phyloP scores from a whole-genome alignment of 805 yeast species.

The Cyberlindnera sargentensis region DNA sequence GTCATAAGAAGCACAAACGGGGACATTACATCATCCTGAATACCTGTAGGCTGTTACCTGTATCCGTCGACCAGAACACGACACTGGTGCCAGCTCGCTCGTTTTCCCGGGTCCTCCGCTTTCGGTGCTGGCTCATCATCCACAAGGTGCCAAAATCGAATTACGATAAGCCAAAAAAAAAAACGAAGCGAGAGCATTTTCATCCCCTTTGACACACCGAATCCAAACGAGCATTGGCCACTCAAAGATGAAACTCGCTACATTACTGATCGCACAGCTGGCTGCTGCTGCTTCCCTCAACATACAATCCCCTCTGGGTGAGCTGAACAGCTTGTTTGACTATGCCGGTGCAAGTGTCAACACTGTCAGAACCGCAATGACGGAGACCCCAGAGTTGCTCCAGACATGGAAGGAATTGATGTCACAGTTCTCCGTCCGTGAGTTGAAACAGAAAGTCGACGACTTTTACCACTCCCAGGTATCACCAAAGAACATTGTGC shows the following conservation, averaged over 20 bases:
- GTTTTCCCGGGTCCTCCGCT: no score
- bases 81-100: no score
- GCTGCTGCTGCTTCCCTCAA: constrained; percentile 11
- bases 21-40: no score
- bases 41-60: no score
- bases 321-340: constrained; percentile 3
- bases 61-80: no score
- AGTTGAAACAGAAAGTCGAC: constrained; percentile 8
- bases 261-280: constrained; percentile 2
- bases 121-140: no score
- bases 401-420: constrained; percentile 25
- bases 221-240: no score
- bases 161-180: not conserved
- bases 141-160: no score
- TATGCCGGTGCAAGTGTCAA: constrained; percentile 6
- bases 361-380: constrained; percentile 3
- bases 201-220: no score
- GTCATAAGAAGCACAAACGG: no score
- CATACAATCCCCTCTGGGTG: constrained; percentile 9
- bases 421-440: constrained; percentile 25
- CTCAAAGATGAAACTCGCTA: no score
- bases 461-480: constrained; percentile 7
- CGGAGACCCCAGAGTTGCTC: constrained; percentile 9
- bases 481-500: constrained; percentile 13
- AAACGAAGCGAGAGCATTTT: no score